These are phyloP conservation scores for Vitis riparia DNA, from an alignment of 164 flowering plant genomes.

Conservation along the genomic window DNA sequence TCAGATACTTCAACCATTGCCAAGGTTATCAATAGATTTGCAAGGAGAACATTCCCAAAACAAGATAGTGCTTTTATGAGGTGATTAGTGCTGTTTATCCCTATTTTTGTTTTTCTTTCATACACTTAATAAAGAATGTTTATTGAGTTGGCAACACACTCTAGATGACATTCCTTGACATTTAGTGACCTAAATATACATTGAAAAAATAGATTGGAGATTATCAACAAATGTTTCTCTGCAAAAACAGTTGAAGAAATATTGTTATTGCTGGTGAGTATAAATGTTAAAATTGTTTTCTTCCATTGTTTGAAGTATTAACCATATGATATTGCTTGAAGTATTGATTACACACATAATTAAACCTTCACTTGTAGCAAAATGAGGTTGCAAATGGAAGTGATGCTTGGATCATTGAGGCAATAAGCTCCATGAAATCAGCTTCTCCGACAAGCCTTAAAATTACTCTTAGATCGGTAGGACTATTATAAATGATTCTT, in stretches of 20 bases:
- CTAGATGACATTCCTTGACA: not conserved
- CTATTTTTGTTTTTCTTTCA: not conserved
- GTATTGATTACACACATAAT: not conserved
- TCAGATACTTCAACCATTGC: not conserved
- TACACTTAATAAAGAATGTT: too few relatives aligned
- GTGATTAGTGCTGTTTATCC: not conserved
- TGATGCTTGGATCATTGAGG: not conserved
- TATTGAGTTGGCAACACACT: not conserved
- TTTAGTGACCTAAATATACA: not conserved
- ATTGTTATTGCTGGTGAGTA: not conserved
- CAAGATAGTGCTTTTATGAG: not conserved
- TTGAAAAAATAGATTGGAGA: not conserved
- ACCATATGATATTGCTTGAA: not conserved
- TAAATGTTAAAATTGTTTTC: not conserved
- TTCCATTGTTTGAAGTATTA: too few relatives aligned
- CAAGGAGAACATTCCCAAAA: not conserved
- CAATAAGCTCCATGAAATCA: slow-evolving; percentile 1
- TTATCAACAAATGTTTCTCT: slow-evolving; percentile 1
- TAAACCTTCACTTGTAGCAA: not conserved
- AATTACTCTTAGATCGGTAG: slow-evolving; percentile 5
- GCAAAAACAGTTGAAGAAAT: not conserved
- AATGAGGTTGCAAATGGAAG: not conserved
- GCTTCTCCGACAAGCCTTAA: slow-evolving; percentile 10
- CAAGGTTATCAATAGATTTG: not conserved
- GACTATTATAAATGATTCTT: not conserved